phyloP scores from a whole-genome alignment of 441 rosid species.

The Corymbia citriodora region DNA sequence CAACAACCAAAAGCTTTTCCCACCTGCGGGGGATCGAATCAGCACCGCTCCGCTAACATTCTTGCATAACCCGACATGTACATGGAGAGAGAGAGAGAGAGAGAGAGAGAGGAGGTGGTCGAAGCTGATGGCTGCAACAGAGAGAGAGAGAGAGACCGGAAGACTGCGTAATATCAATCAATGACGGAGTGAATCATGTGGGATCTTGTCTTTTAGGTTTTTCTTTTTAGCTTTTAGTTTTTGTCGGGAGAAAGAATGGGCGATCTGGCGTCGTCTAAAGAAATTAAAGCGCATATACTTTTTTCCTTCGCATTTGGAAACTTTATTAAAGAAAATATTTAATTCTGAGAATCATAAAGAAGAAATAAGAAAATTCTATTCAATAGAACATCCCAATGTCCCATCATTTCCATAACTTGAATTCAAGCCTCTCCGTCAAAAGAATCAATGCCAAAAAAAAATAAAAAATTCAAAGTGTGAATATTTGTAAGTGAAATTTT shows the following conservation, averaged over 20 bases:
- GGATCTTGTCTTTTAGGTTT: background rate
- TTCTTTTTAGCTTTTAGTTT: background rate
- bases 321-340: background rate
- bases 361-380: background rate
- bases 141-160: background rate
- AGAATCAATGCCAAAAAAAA: too few relatives aligned
- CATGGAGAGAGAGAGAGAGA: background rate
- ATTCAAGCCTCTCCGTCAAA: background rate
- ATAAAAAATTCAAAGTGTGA: too few relatives aligned
- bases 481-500: background rate
- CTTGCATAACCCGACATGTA: background rate
- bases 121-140: background rate
- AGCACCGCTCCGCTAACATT: background rate
- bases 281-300: background rate
- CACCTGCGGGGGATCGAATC: background rate
- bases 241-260: background rate
- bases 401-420: background rate
- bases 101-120: background rate
- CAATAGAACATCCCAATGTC: background rate
- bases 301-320: background rate
- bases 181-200: background rate
- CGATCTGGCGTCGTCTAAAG: background rate
- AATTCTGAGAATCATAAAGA: background rate
- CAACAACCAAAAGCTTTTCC: background rate
- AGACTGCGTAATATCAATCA: background rate